Base-by-base conservation (phyloP, 2,329 filamentous ascomycete genomes). In the Arthrobotrys pseudoclavata region DNA sequence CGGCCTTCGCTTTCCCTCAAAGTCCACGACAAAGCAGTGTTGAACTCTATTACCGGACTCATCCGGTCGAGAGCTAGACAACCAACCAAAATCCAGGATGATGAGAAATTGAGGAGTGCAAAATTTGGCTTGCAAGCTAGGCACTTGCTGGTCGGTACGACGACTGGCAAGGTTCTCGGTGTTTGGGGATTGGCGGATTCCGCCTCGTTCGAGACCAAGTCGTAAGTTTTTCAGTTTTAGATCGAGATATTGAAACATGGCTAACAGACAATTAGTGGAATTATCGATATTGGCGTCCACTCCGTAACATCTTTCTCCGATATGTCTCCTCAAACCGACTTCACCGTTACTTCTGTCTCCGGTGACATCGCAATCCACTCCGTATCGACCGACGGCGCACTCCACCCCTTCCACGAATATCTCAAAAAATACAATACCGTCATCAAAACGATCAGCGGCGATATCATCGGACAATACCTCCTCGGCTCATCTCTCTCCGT, bases 51-150 rank as follows among this genome's bases (percentile, higher is more conserved):
- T 2, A 77, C 74, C 13, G 74, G 74, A 1, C 40, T 55, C 12
- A 57, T 77, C 50, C 68, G 50, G 60, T 77, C 74, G 5, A 67
- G 57, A 9, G 60, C 57, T 12, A 70, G 61, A 24, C 60, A 71
- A n/a, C 31, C 61, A n/a, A 20, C 52, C 12, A 77, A 71, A 48
- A 71, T 77, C 61, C 74, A 71, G 20, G 74, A 77, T 42, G 67
- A 71, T 18, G 74, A 68, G 18, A 67, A 48, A 5, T 22, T 50
- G 24, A 67, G 13, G 34, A 47, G 20, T 4, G 31, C 61, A 20
- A 71, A 77, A 45, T 71, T 68, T 77, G 74, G 74, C 45, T 68
- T 77, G 67, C 74, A 77, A 67, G 74, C 74, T 13, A 71, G 53
- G 20, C 20, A 52, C 12, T 68, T 71, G 67, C 31, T 71, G 6